A percentile compares a stretch with the other conserved stretches of the same genome.
Evolutionary conservation across 441 rosid genomes (phyloP).

Genomic region (Pelargonium citronellum): DNA sequence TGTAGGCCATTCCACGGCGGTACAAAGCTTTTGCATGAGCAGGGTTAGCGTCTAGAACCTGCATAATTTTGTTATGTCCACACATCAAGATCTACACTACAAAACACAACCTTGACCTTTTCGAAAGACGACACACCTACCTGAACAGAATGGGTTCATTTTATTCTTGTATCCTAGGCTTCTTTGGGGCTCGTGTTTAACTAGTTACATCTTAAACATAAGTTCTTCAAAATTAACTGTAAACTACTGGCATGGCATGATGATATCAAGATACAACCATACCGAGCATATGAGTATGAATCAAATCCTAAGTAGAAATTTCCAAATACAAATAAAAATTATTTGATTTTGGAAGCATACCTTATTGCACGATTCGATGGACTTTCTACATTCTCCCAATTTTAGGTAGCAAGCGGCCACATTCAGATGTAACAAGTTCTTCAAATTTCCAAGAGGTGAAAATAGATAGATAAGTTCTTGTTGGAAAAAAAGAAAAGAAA

Average conservation of each 20-base stretch:
- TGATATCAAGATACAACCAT: background rate
- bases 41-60: conserved; percentile 89
- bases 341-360: conserved; percentile 28
- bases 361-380: conserved; percentile 85
- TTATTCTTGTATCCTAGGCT: no score
- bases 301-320: background rate
- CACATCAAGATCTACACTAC: background rate
- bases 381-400: conserved; percentile 80
- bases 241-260: background rate
- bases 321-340: background rate
- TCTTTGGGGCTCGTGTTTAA: no score
- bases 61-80: conserved; percentile 12
- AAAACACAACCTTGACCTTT: background rate
- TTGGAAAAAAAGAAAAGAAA: background rate
- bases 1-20: conserved; percentile 92
- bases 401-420: conserved; percentile 87
- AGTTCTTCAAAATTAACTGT: no score
- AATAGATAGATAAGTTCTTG: background rate
- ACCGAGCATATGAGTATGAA: background rate
- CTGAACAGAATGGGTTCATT: background rate
- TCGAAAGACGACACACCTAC: background rate
- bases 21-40: conserved; percentile 78
- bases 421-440: conserved; percentile 79
- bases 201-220: no score
- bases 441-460: conserved; percentile 23